These are phyloP conservation scores for Colletotrichum sp. DNA, from an alignment of 2,329 filamentous ascomycete species.

Conservation along the genomic window DNA sequence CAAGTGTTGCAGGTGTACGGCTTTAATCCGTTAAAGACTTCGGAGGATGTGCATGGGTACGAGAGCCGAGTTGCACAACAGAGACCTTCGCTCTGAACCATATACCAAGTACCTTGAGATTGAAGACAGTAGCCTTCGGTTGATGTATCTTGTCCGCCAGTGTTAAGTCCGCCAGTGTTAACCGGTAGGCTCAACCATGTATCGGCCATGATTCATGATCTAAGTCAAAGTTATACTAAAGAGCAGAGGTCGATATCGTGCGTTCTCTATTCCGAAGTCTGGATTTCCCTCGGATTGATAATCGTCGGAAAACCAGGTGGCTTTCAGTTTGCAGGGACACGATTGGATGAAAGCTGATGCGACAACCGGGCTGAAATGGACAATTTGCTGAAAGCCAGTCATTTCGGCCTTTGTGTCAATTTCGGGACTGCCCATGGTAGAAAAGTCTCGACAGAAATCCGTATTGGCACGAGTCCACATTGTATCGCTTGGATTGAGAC, in stretches of 20 bases:
- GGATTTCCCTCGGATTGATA: not conserved
- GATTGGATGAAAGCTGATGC: not conserved
- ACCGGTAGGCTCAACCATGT: not conserved
- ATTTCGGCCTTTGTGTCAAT: not conserved
- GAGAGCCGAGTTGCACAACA: not conserved
- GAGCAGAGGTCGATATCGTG: not conserved
- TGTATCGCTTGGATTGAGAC: not conserved
- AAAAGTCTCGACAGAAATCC: not conserved
- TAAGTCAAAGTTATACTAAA: not conserved
- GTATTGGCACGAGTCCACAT: not conserved
- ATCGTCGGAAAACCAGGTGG: not conserved
- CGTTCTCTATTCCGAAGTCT: not conserved
- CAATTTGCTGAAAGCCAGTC: not conserved
- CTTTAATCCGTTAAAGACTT: not conserved
- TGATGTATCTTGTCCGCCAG: not conserved
- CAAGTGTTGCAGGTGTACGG: not conserved
- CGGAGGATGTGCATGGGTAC: not conserved
- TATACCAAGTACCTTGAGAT: not conserved
- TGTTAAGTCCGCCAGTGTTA: not conserved
- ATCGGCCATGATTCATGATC: not conserved
- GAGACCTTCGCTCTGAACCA: not conserved
- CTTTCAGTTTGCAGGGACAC: not conserved
- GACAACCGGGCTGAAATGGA: not conserved
- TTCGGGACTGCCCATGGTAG: not conserved
- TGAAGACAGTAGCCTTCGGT: not conserved